Conservation (phyloP, 352 stramenopile species). For the Thalassiosira oceanica region DNA sequence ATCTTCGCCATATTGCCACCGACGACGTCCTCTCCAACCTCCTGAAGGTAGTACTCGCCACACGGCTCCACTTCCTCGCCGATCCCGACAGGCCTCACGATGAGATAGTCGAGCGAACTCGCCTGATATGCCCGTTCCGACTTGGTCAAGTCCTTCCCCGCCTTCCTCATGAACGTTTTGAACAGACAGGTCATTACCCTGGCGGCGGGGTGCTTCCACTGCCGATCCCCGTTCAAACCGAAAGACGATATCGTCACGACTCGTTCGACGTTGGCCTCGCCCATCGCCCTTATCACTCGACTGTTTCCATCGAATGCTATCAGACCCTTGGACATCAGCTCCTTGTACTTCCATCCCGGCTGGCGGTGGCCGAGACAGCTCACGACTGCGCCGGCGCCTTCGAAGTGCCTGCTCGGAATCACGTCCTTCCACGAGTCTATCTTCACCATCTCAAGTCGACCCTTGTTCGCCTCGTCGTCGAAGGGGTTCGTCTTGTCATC, state of each 20-base stretch:
- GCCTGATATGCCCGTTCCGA: conserved; percentile 51
- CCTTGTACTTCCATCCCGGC: conserved; percentile 31
- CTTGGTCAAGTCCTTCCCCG: conserved; percentile 54
- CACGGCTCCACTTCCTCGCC: conserved; percentile 50
- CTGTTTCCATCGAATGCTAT: conserved; percentile 52
- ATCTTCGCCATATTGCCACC: conserved; percentile 63
- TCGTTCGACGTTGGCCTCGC: conserved; percentile 46
- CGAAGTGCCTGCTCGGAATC: conserved; percentile 30
- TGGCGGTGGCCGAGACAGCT: conserved; percentile 72
- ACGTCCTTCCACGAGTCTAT: conserved; percentile 49
- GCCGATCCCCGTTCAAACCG: conserved; percentile 50
- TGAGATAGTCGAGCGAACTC: conserved; percentile 58
- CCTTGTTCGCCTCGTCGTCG: conserved; percentile 15
- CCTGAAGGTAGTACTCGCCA: conserved; percentile 53
- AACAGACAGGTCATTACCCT: conserved; percentile 57
- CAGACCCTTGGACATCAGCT: conserved; percentile 37
- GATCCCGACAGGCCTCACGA: conserved; percentile 70
- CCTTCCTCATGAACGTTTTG: conserved; percentile 24
- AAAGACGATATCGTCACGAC: conserved; percentile 57
- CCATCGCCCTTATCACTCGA: conserved; percentile 63
- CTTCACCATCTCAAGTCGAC: conserved; percentile 42
- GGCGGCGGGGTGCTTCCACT: conserved; percentile 48
- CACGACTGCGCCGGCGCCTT: conserved; percentile 50
- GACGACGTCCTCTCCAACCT: conserved; percentile 50
- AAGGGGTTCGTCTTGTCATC: conserved; percentile 41